These are phyloP conservation scores for Echria macrotheca DNA, from an alignment of 495 filamentous ascomycete genomes.

Conservation along the genomic window DNA sequence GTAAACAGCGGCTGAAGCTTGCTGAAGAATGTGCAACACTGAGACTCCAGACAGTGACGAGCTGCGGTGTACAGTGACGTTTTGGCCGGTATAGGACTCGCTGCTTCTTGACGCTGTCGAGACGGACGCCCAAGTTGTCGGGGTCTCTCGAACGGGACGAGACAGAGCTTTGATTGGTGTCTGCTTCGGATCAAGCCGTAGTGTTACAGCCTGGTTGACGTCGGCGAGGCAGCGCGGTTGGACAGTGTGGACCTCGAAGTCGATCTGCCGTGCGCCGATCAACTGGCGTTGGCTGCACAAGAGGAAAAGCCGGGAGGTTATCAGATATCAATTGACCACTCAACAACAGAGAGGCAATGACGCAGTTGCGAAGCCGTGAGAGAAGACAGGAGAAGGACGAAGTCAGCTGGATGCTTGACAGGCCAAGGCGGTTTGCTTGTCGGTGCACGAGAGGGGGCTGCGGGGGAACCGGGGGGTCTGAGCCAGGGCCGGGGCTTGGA, in stretches of 20 bases:
- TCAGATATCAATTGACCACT: background rate
- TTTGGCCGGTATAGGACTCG: too few relatives aligned
- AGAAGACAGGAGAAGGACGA: background rate
- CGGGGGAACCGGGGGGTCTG: background rate
- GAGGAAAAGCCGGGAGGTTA: background rate
- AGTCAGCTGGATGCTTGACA: background rate
- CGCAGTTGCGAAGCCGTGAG: background rate
- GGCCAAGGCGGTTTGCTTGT: background rate
- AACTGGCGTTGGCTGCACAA: background rate
- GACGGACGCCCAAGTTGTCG: too few relatives aligned
- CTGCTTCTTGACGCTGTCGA: too few relatives aligned
- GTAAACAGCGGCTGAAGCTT: too few relatives aligned
- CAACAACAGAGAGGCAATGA: background rate
- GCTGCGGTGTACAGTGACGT: too few relatives aligned
- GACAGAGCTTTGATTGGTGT: constrained; percentile 12
- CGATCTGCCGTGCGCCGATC: constrained; percentile 6
- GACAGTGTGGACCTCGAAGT: background rate
- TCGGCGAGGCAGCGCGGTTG: constrained; percentile 5
- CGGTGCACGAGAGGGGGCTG: constrained; percentile 1
- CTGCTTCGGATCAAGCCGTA: constrained; percentile 5
- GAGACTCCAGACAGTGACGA: too few relatives aligned
- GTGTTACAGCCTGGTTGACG: constrained; percentile 14
- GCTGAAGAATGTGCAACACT: too few relatives aligned
- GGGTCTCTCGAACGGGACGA: constrained; percentile 3
- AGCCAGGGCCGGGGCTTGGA: background rate